phyloP scores from a whole-genome alignment of 441 rosid species.

The Macaranga tanarius region DNA sequence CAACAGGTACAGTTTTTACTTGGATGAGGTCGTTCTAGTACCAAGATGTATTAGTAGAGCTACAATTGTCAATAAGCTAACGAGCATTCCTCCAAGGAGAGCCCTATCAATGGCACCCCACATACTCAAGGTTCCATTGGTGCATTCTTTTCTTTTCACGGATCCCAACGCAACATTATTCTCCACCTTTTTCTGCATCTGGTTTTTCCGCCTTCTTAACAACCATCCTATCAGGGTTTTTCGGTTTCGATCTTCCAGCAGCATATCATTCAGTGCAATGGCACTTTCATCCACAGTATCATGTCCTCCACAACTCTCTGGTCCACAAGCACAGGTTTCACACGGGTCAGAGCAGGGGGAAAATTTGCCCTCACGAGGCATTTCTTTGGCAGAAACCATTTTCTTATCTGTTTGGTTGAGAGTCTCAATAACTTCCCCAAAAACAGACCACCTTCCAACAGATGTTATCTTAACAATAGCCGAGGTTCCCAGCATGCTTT shows the following conservation, averaged over 20 bases:
- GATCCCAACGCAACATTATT: constrained; percentile 24
- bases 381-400: constrained; percentile 23
- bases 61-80: constrained; percentile 54
- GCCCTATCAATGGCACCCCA: constrained; percentile 57
- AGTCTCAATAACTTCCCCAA: constrained; percentile 72
- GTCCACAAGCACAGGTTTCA: constrained; percentile 46
- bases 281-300: constrained; percentile 25
- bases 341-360: constrained; percentile 33
- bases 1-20: constrained; percentile 17
- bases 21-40: constrained; percentile 26
- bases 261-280: constrained; percentile 20
- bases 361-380: constrained; percentile 28
- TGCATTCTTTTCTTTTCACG: constrained; percentile 34
- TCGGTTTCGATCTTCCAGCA: constrained; percentile 32
- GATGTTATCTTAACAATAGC: constrained; percentile 86
- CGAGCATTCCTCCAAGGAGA: constrained; percentile 59
- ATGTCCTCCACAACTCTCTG: constrained; percentile 49
- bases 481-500: constrained; percentile 68
- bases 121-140: constrained; percentile 21
- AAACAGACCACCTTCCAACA: constrained; percentile 93
- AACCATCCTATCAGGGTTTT: constrained; percentile 52
- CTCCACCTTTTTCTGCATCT: constrained; percentile 28
- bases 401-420: constrained; percentile 32
- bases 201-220: constrained; percentile 40
- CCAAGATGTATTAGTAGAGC: constrained; percentile 50